Percentiles rank a stretch among this genome's conserved stretches.
phyloP scores from a whole-genome alignment of 805 yeast species.

The Candida nonsorbophila region DNA sequence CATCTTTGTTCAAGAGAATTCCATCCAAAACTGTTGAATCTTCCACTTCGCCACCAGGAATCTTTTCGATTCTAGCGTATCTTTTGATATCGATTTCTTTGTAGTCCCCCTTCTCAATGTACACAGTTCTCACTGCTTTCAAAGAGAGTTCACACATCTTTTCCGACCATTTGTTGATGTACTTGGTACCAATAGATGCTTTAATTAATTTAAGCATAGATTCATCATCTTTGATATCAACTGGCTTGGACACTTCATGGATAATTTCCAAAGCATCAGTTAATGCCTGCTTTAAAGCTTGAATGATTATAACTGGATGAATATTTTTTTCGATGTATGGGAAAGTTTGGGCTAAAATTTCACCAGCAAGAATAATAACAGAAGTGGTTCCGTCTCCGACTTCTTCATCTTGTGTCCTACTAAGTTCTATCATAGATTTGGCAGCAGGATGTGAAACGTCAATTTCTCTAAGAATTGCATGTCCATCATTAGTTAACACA shows the following conservation, averaged over 20 bases:
- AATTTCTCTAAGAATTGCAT: slow-evolving; percentile 94
- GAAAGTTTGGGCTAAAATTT: slow-evolving; percentile 89
- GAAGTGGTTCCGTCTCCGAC: slow-evolving; percentile 99
- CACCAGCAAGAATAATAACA: slow-evolving; percentile 95
- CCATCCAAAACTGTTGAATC: slow-evolving; percentile 89
- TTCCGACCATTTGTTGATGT: slow-evolving; percentile 83
- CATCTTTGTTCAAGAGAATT: slow-evolving; percentile 89
- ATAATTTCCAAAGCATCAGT: slow-evolving; percentile 87
- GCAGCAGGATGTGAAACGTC: slow-evolving; percentile 99
- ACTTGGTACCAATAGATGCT: slow-evolving; percentile 95
- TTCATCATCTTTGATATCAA: slow-evolving; percentile 75
- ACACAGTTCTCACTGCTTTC: slow-evolving; percentile 81
- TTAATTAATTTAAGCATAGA: slow-evolving; percentile 84
- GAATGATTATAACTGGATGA: slow-evolving; percentile 94
- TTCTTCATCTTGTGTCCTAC: slow-evolving; percentile 97
- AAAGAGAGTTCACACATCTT: slow-evolving; percentile 88
- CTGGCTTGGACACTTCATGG: slow-evolving; percentile 74
- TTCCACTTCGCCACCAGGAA: slow-evolving; percentile 96
- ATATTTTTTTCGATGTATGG: slow-evolving; percentile 93
- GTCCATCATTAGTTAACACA: slow-evolving; percentile 96
- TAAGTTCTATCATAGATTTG: slow-evolving; percentile 93
- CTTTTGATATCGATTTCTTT: slow-evolving; percentile 90
- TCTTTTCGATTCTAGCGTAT: slow-evolving; percentile 89
- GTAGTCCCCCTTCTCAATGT: slow-evolving; percentile 52
- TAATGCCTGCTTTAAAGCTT: slow-evolving; percentile 87